Evolutionary conservation across 116 monocot genomes (phyloP).

Genomic region (Posidonia oceanica): DNA sequence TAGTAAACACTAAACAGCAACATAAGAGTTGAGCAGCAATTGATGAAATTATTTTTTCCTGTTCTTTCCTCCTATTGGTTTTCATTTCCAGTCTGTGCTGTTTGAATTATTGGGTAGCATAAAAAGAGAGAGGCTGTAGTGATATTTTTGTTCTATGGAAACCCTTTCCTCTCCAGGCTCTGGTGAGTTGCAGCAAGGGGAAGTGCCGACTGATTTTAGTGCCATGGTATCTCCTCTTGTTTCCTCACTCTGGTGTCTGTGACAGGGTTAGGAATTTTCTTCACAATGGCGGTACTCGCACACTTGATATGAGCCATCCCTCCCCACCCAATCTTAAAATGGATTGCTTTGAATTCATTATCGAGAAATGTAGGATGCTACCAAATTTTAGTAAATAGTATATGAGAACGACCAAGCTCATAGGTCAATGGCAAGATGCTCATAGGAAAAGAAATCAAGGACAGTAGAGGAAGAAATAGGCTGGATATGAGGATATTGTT

Average conservation of each 20-base stretch:
- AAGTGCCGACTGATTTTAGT: background rate
- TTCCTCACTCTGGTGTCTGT: background rate
- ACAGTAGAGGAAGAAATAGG: too few species aligned
- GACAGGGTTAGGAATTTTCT: background rate
- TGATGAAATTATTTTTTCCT: background rate
- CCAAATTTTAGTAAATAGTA: too few species aligned
- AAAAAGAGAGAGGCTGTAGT: background rate
- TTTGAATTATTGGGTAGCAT: background rate
- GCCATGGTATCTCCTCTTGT: background rate
- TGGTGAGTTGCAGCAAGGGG: background rate
- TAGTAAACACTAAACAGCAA: too few species aligned
- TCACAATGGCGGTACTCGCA: background rate
- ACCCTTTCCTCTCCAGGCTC: background rate
- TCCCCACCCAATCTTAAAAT: too few species aligned
- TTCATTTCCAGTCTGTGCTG: background rate
- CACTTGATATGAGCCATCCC: background rate
- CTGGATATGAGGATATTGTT: too few species aligned
- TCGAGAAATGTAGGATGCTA: too few species aligned
- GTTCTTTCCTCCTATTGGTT: background rate
- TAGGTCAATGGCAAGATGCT: too few species aligned
- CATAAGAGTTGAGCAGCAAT: background rate
- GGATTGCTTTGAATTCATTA: too few species aligned
- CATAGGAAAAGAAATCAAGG: too few species aligned
- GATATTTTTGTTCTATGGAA: background rate
- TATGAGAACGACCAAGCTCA: too few species aligned